Evolutionary conservation across 768 basidiomycete genomes (phyloP).

Genomic region (Omphalotus guepiniiformis): DNA sequence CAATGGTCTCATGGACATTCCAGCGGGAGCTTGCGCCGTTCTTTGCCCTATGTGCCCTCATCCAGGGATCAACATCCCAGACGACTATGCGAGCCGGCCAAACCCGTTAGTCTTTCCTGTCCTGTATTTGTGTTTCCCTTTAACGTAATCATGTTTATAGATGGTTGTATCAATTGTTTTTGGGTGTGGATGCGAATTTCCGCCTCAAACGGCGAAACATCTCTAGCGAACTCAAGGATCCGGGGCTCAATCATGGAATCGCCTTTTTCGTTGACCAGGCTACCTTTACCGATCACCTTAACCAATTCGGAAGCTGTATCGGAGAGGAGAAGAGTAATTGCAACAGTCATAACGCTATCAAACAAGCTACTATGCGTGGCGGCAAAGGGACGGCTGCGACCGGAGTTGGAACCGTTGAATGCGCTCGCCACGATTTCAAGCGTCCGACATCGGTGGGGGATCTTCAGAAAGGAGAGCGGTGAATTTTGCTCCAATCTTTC

Average conservation of each 20-base stretch:
- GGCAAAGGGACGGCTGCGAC: constrained; percentile 15
- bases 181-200: constrained; percentile 30
- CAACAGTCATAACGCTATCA: constrained; percentile 19
- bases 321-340: constrained; percentile 20
- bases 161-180: constrained; percentile 23
- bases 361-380: constrained; percentile 16
- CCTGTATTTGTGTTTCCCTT: no score
- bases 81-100: no score
- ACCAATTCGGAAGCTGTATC: constrained; percentile 12
- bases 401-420: constrained; percentile 18
- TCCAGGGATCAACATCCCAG: no score
- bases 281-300: constrained; percentile 14
- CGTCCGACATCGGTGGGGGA: no score
- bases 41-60: no score
- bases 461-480: no score
- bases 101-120: no score
- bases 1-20: no score
- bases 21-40: no score
- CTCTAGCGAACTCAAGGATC: constrained; percentile 22
- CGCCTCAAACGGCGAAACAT: constrained; percentile 21
- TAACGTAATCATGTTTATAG: no score
- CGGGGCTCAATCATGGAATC: constrained; percentile 21
- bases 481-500: background rate
- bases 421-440: constrained; percentile 18
- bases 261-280: constrained; percentile 24